A percentile compares a stretch with the other conserved stretches of the same genome.
Evolutionary conservation across 805 yeast genomes (phyloP).

Genomic region (Jamesozyma hellenica): DNA sequence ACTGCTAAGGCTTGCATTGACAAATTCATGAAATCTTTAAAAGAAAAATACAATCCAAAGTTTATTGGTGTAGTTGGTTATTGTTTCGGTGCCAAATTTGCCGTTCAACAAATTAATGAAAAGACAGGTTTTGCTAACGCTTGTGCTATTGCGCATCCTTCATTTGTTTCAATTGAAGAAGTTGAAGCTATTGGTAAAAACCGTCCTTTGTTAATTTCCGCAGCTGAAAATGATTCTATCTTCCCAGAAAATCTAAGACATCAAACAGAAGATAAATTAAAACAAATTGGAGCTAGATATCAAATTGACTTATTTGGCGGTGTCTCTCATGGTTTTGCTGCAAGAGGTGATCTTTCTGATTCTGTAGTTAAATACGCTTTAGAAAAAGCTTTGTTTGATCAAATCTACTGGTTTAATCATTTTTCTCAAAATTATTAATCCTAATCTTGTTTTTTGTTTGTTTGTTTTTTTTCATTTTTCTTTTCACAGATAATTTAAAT

Average conservation of each 20-base stretch:
- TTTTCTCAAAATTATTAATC: slow-evolving; percentile 6
- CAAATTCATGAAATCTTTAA: slow-evolving; percentile 37
- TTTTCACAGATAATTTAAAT: too few species aligned
- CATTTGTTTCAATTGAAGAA: slow-evolving; percentile 57
- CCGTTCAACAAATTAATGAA: slow-evolving; percentile 38
- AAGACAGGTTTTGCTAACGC: slow-evolving; percentile 37
- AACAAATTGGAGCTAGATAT: slow-evolving; percentile 44
- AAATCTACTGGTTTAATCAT: slow-evolving; percentile 26
- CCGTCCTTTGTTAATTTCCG: slow-evolving; percentile 57
- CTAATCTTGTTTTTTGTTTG: too few species aligned
- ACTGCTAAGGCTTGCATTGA: slow-evolving; percentile 40
- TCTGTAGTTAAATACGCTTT: slow-evolving; percentile 52
- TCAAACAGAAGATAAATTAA: slow-evolving; percentile 48
- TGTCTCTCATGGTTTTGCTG: slow-evolving; percentile 68
- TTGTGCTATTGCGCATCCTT: slow-evolving; percentile 80
- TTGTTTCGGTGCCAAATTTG: slow-evolving; percentile 77
- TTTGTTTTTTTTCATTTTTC: too few species aligned
- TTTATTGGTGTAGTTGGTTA: slow-evolving; percentile 59
- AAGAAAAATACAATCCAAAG: slow-evolving; percentile 35
- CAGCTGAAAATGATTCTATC: slow-evolving; percentile 59
- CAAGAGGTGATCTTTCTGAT: slow-evolving; percentile 56
- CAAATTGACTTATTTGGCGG: slow-evolving; percentile 54
- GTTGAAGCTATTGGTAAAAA: slow-evolving; percentile 41
- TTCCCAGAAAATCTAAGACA: slow-evolving; percentile 58
- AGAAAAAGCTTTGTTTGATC: slow-evolving; percentile 47